phyloP scores from a whole-genome alignment of 768 basidiomycete genomes.

The Suillus decipiens region DNA sequence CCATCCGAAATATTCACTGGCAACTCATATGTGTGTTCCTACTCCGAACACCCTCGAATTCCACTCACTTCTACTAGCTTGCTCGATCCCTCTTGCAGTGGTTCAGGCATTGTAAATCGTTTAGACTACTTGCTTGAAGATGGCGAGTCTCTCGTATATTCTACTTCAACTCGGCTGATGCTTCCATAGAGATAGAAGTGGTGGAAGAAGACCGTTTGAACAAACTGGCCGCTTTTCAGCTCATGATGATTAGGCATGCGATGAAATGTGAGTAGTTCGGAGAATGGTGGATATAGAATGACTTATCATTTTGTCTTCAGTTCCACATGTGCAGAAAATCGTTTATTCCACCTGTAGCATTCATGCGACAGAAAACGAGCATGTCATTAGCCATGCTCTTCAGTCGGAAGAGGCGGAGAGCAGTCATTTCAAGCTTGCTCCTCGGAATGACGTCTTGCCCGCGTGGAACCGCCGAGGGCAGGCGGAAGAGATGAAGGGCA shows the following conservation, averaged over 20 bases:
- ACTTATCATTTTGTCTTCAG: constrained; percentile 38
- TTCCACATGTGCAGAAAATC: constrained; percentile 75
- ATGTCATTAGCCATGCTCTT: constrained; percentile 78
- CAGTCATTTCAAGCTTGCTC: constrained; percentile 69
- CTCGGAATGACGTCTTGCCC: constrained; percentile 67
- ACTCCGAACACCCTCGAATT: background rate
- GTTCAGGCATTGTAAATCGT: constrained; percentile 90
- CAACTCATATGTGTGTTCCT: constrained; percentile 84
- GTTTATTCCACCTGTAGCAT: constrained; percentile 99
- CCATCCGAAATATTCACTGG: constrained; percentile 59
- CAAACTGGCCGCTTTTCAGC: constrained; percentile 86
- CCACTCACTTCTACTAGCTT: constrained; percentile 48
- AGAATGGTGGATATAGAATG: constrained; percentile 14
- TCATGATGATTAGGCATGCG: constrained; percentile 90
- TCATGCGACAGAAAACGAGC: constrained; percentile 90
- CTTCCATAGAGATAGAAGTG: constrained; percentile 52
- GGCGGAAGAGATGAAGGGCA: constrained; percentile 57
- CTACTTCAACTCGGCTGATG: constrained; percentile 8
- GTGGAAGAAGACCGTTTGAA: constrained; percentile 68
- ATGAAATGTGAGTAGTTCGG: constrained; percentile 74
- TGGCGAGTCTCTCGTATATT: constrained; percentile 44
- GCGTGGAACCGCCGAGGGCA: constrained; percentile 83
- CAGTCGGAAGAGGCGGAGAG: constrained; percentile 64
- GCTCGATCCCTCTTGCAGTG: constrained; percentile 95
- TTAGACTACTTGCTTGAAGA: constrained; percentile 80